Conservation (phyloP, 2,329 filamentous ascomycete species). For the Helminthosporium solani region DNA sequence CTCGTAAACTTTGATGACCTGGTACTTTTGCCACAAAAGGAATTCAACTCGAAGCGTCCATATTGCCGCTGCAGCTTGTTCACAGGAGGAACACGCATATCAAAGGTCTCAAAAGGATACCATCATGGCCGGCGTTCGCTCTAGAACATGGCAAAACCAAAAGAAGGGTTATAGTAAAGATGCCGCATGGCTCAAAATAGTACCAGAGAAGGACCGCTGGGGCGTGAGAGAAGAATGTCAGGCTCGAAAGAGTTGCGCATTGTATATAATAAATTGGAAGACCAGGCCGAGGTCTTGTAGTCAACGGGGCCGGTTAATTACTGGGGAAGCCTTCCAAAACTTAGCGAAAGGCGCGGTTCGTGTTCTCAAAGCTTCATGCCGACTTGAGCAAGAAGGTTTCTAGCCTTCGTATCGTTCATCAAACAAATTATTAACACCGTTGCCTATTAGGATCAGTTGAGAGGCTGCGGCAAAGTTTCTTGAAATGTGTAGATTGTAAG, state of each 20-base stretch:
- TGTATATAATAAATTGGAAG: conserved; percentile 39
- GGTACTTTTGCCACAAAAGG: conserved; percentile 19
- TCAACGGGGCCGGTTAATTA: conserved; percentile 29
- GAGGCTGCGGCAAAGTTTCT: not conserved
- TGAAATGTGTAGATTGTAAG: conserved; percentile 6
- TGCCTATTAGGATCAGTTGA: not conserved
- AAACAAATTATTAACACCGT: conserved; percentile 20
- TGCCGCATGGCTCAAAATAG: conserved; percentile 28
- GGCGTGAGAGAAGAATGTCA: conserved; percentile 18
- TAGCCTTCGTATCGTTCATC: conserved; percentile 30
- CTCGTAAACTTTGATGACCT: conserved; percentile 18
- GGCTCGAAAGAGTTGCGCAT: conserved; percentile 15
- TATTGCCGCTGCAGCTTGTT: conserved; percentile 24
- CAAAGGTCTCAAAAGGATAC: not conserved
- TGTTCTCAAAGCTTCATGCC: conserved; percentile 13
- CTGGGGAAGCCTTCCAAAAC: conserved; percentile 12
- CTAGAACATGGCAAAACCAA: conserved; percentile 27
- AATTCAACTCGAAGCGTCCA: conserved; percentile 19
- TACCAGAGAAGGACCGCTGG: conserved; percentile 9
- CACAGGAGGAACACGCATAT: conserved; percentile 17
- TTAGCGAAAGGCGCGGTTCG: conserved; percentile 26
- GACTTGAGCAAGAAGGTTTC: conserved; percentile 5
- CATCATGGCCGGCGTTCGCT: conserved; percentile 21
- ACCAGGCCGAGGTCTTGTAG: conserved; percentile 31
- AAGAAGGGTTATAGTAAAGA: conserved; percentile 11